Percentiles rank a stretch among this genome's conserved stretches.
phyloP scores from a whole-genome alignment of 495 filamentous ascomycete genomes.

The Penicillium goetzii region DNA sequence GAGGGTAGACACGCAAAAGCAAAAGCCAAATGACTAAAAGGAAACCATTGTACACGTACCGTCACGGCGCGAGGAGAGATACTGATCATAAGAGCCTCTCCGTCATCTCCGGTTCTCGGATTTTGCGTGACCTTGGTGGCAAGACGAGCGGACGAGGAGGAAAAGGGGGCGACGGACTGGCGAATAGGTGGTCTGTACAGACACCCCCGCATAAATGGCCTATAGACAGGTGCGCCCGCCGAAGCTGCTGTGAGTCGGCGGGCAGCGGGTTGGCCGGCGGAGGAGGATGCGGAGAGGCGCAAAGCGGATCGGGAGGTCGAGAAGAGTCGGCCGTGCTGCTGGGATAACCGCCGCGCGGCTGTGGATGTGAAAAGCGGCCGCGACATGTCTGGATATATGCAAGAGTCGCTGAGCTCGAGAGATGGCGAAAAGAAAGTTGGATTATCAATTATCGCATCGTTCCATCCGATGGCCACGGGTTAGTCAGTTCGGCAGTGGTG shows the following conservation, averaged over 20 bases:
- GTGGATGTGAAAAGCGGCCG: slow-evolving; percentile 31
- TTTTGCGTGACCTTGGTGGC: slow-evolving; percentile 43
- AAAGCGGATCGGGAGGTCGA: slow-evolving; percentile 34
- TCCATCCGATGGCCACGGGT: slow-evolving; percentile 29
- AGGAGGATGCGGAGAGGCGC: slow-evolving; percentile 44
- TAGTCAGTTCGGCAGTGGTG: slow-evolving; percentile 40
- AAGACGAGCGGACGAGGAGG: slow-evolving; percentile 35
- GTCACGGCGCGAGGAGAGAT: slow-evolving; percentile 82
- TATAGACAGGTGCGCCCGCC: slow-evolving; percentile 8
- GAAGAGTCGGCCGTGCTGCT: slow-evolving; percentile 28
- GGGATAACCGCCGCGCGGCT: slow-evolving; percentile 30
- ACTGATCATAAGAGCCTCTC: slow-evolving; percentile 76
- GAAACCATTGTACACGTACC: slow-evolving; percentile 52
- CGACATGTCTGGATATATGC: slow-evolving; percentile 31
- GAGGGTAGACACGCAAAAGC: not conserved
- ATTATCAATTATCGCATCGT: slow-evolving; percentile 23
- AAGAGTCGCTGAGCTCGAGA: slow-evolving; percentile 1
- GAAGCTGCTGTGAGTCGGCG: slow-evolving; percentile 18
- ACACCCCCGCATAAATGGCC: not conserved
- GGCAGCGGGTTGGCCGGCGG: slow-evolving; percentile 27
- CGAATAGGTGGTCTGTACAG: slow-evolving; percentile 2
- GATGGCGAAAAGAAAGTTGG: slow-evolving; percentile 14
- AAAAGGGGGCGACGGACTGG: slow-evolving; percentile 35
- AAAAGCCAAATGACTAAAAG: slow-evolving; percentile 6
- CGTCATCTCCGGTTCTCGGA: slow-evolving; percentile 60